Percentiles rank a stretch among this genome's conserved stretches.
These are phyloP conservation scores for Hypholoma fasciculare DNA, from an alignment of 768 basidiomycete species.

Conservation along the genomic window DNA sequence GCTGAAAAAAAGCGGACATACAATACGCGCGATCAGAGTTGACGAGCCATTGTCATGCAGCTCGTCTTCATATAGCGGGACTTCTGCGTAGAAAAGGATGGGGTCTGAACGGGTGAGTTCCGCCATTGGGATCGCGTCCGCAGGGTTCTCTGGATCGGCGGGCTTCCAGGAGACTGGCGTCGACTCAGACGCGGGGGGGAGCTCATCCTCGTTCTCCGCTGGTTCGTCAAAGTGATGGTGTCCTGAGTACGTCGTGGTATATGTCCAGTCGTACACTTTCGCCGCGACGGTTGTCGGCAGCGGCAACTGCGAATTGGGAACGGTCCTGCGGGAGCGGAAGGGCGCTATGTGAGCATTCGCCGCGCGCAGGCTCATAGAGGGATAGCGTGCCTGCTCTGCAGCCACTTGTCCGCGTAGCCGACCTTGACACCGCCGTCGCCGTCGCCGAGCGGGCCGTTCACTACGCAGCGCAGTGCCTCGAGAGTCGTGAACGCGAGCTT, in stretches of 20 bases:
- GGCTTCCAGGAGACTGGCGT: constrained; percentile 42
- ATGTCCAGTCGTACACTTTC: constrained; percentile 98
- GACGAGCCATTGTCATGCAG: constrained; percentile 96
- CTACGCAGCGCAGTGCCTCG: constrained; percentile 71
- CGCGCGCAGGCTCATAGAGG: constrained; percentile 4
- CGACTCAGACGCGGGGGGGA: constrained; percentile 14
- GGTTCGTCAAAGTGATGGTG: constrained; percentile 30
- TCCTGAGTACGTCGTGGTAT: constrained; percentile 86
- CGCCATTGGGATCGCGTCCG: constrained; percentile 76
- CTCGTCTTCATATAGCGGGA: constrained; percentile 95
- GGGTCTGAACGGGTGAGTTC: constrained; percentile 90
- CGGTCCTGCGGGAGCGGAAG: constrained; percentile 49
- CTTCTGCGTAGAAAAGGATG: constrained; percentile 96
- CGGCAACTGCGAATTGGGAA: constrained; percentile 59
- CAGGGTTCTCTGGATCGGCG: constrained; percentile 54
- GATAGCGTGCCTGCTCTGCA: constrained; percentile 73
- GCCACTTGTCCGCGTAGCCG: constrained; percentile 92
- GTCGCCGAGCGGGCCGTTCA: constrained; percentile 67
- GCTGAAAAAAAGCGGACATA: constrained; percentile 39
- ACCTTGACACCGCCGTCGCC: constrained; percentile 95
- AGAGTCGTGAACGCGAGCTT: constrained; percentile 64
- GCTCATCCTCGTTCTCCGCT: constrained; percentile 13
- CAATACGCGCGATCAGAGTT: constrained; percentile 80
- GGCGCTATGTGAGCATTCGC: constrained; percentile 10
- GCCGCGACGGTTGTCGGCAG: constrained; percentile 73